Evolutionary conservation across 78 protist species (phyloP), one percentile per base, ranked within the genome.

Genomic region (Dictyostelium firmibasis): DNA sequence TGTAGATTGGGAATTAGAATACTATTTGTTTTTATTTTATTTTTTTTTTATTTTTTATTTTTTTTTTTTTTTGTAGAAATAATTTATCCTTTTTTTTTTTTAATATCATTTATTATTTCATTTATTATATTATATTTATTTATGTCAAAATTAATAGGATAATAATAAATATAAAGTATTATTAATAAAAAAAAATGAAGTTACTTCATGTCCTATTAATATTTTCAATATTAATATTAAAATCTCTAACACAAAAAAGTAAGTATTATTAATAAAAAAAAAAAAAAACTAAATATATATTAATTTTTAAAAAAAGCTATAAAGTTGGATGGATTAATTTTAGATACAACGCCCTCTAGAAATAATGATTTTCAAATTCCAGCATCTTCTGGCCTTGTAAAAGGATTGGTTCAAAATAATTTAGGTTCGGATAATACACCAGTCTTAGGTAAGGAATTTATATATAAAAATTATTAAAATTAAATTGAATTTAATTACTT

Each of bases 391-490:
- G 20, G 36, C 4, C 14, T 72, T 13, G 78, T 4, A 29, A 25
- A 70, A 31, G 78, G 78, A 2, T 60, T 87, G 38, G 85, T 87
- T 14, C 33, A 78, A 43, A 14, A 8, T 14, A 2, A 6, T 13
- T 70, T 89, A 11, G 87, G 82, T 35, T n/a, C 18, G 23, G 62
- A 89, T 29, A 35, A 50, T 9, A 89, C 47, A 0, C 94, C 94
- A 5, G 0, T 0, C 70, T 44, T 69, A 33, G 87, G 31, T 81
- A 81, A 44, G 93, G 70, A 25, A 44, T 67, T 9, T 9, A 8
- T 44, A 8, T 44, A 8, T 44, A 8, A 44, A 8, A 8, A 8
- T 44, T 9, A 44, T 44, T 9, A 44, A 8, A 44, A 44, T 44
- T 8, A 44, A 8, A 7, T 9, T 44, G 13, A 44, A 8, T 0